phyloP scores from a whole-genome alignment of 129 eudicot genomes.

The Erigeron canadensis region DNA sequence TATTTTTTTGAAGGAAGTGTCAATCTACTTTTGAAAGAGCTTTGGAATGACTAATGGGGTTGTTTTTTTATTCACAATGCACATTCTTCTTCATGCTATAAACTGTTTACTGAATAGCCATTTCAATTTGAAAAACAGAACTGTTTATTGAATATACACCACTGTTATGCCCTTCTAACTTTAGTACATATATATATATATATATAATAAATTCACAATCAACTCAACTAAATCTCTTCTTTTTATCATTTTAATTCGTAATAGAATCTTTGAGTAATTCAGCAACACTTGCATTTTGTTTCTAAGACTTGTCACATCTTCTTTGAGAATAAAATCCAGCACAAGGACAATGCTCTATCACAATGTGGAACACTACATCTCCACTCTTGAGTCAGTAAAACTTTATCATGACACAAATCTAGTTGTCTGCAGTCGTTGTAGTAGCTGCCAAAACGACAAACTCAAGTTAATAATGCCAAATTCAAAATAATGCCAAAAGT shows the following conservation, averaged over 20 bases:
- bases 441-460: constrained; percentile 50
- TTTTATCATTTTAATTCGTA: constrained; percentile 54
- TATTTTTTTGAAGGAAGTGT: no score
- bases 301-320: constrained; percentile 51
- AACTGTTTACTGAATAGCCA: no score
- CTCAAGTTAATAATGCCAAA: no score
- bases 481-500: neutral
- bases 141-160: neutral
- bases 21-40: no score
- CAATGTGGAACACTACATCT: constrained; percentile 82
- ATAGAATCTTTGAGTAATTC: constrained; percentile 73
- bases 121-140: no score
- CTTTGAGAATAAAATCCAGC: constrained; percentile 85
- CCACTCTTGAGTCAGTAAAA: constrained; percentile 77
- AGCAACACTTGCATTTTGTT: constrained; percentile 69
- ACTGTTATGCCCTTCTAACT: constrained; percentile 6
- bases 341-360: constrained; percentile 84
- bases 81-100: no score
- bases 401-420: constrained; percentile 68
- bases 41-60: no score
- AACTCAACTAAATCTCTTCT: neutral
- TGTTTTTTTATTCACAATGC: no score
- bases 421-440: constrained; percentile 95
- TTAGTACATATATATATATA: no score
- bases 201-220: constrained; percentile 13